Evolutionary conservation across 2,329 filamentous ascomycete genomes (phyloP).

Genomic region (Plenodomus tracheiphilus): DNA sequence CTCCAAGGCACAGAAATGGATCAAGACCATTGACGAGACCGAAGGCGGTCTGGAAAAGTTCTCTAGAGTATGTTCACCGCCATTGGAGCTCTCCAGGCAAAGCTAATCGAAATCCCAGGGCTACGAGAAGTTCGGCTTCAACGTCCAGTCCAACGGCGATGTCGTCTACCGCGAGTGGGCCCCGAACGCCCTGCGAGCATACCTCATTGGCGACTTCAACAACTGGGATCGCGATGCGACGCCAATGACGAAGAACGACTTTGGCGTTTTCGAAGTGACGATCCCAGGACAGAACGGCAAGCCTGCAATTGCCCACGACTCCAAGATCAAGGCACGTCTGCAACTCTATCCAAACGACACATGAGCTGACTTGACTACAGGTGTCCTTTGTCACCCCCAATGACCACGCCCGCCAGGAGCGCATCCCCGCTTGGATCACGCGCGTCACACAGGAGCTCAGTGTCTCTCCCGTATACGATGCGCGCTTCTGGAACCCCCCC

Average conservation of each 20-base stretch:
- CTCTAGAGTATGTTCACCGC: slow-evolving; percentile 64
- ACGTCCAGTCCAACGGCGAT: slow-evolving; percentile 77
- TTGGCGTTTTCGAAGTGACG: slow-evolving; percentile 83
- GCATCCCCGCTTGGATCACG: slow-evolving; percentile 94
- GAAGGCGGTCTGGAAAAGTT: slow-evolving; percentile 94
- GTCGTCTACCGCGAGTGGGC: slow-evolving; percentile 96
- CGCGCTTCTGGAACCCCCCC: slow-evolving; percentile 95
- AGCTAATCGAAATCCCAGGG: slow-evolving; percentile 61
- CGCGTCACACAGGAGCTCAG: slow-evolving; percentile 91
- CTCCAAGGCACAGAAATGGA: slow-evolving; percentile 80
- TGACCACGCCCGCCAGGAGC: slow-evolving; percentile 76
- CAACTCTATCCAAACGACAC: background rate
- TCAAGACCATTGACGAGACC: slow-evolving; percentile 75
- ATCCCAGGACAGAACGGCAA: slow-evolving; percentile 74
- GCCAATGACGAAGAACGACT: slow-evolving; percentile 83
- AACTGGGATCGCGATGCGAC: slow-evolving; percentile 83
- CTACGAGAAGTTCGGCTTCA: slow-evolving; percentile 83
- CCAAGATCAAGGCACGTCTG: slow-evolving; percentile 82
- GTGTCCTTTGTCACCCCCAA: slow-evolving; percentile 80
- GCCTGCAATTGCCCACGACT: slow-evolving; percentile 84
- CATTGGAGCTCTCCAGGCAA: background rate
- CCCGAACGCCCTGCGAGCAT: slow-evolving; percentile 81
- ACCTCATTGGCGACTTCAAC: slow-evolving; percentile 94
- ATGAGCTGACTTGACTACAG: slow-evolving; percentile 50
- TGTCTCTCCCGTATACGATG: slow-evolving; percentile 91